Evolutionary conservation across 257 asterid species (phyloP), one percentile per base, ranked within the genome.

Genomic region (Coffea eugenioides): DNA sequence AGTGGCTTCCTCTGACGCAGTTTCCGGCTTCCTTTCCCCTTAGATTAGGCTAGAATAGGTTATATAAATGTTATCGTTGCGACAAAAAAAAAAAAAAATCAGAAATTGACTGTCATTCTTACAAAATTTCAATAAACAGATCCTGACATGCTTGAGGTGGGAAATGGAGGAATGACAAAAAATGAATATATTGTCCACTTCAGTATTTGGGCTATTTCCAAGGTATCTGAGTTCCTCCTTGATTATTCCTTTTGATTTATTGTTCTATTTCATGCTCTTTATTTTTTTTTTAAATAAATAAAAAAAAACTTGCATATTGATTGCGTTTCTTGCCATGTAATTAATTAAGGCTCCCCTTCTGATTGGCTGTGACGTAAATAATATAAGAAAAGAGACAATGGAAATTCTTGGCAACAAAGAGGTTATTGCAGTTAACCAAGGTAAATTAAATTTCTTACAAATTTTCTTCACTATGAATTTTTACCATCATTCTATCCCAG

Each of bases 131-230:
- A 43, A 23, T 18, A 1, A 43, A 74, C 87, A 94, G 98, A 93
- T 82, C 98, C 98, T 4, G 97, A 94, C 84, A 94, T 94, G 98
- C 98, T 94, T 80, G 98, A 94, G 88, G 81, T 94, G n/a, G 98
- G 98, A 78, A 94, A 92, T 81, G 98, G 97, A 77, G 97, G 98
- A 71, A 95, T 95, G 98, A 90, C 95, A 1, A 90, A 92, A 64
- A 78, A 91, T 27, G 98, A 95, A 76, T 95, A 93, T 69, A 90
- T 92, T 11, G 84, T 92, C 71, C 98, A 93, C 80, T 95, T 95
- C 72, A 95, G 98, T 81, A 16, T 95, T 54, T 95, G 98, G 98
- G 97, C 97, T 3, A 92, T 91, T 73, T 93, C 98, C 11, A 93
- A 95, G 97, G 98, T 91, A 68, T 52, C 6, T 23, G 0, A 46